Evolutionary conservation across 257 asterid genomes (phyloP), one percentile per base, ranked within the genome.

Genomic region (Gentiana dahurica): DNA sequence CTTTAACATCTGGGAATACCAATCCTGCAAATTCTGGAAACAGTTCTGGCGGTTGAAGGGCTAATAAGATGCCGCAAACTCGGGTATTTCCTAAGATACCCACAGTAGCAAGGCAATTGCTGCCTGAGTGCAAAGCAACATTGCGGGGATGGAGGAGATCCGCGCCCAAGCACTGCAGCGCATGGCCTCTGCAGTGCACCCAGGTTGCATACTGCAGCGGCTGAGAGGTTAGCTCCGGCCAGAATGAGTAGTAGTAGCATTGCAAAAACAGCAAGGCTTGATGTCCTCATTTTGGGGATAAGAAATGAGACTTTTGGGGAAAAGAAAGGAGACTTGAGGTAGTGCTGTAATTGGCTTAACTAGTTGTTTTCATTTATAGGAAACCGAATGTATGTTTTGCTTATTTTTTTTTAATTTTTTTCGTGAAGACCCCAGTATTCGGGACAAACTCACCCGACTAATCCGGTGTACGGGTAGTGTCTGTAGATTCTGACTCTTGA

Each of bases 31-130:
- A 62, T 15, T 1, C 8, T 11, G 53, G 81, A 68, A 6, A 75
- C 70, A 2, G 54, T 68, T 37, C 53, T 38, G 45, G 72, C 71
- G 32, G 43, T 39, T 4, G 81, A 62, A 4, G 72, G 49, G 64
- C 32, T 24, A 13, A 75, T 41, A 46, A 59, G 54, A 52, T 38
- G 54, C 60, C 13, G 55, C 50, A 71, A 59, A 1, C 0, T 50
- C 6, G 75, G 81, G 60, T 5, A 41, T 10, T 67, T 44, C 63
- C 68, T 67, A 10, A 65, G 49, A 48, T 67, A 71, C 51, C 53
- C 57, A 65, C 81, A 75, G 51, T 67, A 62, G 52, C 77, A 75
- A 39, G 77, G 69, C 54, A 51, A 51, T 53, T 75, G 81, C 34
- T 49, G 37, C 6, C 39, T 71, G 55, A 75, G 51, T 45, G 50